Percentiles rank a stretch among this genome's conserved stretches.
phyloP scores from a whole-genome alignment of 1,139 yeast genomes.

The Waltiozyma sp. region DNA sequence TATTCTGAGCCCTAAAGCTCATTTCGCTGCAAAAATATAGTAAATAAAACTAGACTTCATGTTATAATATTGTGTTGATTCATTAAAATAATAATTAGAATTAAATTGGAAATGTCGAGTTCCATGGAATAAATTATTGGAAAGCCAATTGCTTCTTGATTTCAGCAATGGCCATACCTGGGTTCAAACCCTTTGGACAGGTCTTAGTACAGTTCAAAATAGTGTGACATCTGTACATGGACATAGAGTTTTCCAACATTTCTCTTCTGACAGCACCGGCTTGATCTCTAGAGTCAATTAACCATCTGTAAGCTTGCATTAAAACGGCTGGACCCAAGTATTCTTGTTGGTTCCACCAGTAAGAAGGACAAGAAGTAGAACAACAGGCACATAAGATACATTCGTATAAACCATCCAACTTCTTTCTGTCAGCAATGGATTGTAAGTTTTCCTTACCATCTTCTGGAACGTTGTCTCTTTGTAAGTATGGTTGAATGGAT shows the following conservation, averaged over 20 bases:
- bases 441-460: conserved; percentile 94
- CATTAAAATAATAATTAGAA: neutral
- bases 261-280: conserved; percentile 74
- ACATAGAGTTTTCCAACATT: conserved; percentile 94
- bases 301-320: conserved; percentile 99
- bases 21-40: too few species aligned
- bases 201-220: conserved; percentile 97
- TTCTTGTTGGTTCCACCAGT: conserved; percentile 99
- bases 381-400: conserved; percentile 98
- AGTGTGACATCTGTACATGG: conserved; percentile 97
- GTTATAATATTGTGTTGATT: too few species aligned
- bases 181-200: conserved; percentile 98
- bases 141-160: conserved; percentile 89
- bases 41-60: too few species aligned
- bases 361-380: conserved; percentile 97
- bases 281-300: conserved; percentile 93
- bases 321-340: conserved; percentile 97
- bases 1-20: too few species aligned
- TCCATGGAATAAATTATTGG: conserved; percentile 28
- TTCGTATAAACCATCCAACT: conserved; percentile 93
- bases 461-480: conserved; percentile 67
- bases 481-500: conserved; percentile 94
- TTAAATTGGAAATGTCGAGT: neutral
- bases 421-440: conserved; percentile 86
- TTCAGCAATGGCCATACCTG: conserved; percentile 95